These are phyloP conservation scores for Paramecium bursaria DNA, from an alignment of 73 alveolate species.

Conservation along the genomic window DNA sequence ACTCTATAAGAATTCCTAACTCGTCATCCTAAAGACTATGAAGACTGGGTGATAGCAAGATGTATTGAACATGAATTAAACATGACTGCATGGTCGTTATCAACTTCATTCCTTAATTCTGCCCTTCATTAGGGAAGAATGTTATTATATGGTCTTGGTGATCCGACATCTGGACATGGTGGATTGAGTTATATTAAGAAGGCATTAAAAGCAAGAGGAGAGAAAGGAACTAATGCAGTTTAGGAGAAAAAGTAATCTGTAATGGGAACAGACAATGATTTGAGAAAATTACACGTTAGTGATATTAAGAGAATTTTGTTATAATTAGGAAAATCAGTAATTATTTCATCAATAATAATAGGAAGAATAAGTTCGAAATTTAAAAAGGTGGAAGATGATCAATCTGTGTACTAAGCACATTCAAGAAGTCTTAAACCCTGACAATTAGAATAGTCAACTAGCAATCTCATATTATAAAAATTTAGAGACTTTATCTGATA, in stretches of 20 bases:
- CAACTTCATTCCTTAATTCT: constrained; percentile 82
- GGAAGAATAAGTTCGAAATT: no score
- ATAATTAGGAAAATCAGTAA: constrained; percentile 86
- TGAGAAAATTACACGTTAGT: constrained; percentile 90
- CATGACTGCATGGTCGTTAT: constrained; percentile 97
- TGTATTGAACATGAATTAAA: constrained; percentile 96
- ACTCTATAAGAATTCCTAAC: constrained; percentile 93
- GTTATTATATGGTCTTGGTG: constrained; percentile 97
- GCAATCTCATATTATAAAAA: background rate
- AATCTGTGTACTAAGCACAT: background rate
- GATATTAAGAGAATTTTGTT: constrained; percentile 80
- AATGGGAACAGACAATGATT: constrained; percentile 97
- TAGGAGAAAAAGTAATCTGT: constrained; percentile 80
- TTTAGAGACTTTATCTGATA: background rate
- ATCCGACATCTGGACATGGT: constrained; percentile 98
- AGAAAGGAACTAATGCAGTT: constrained; percentile 75
- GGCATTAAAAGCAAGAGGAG: constrained; percentile 81
- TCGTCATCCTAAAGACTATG: constrained; percentile 68
- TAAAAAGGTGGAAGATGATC: constrained; percentile 84
- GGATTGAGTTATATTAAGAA: constrained; percentile 95
- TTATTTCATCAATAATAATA: no score
- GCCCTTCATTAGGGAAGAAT: constrained; percentile 90
- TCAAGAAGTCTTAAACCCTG: background rate
- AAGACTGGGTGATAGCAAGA: constrained; percentile 77
- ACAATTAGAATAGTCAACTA: no score